A percentile compares a stretch with the other conserved stretches of the same genome.
Conservation (phyloP, 1,284 basidiomycete genomes). For the Cystobasidium sp. region DNA sequence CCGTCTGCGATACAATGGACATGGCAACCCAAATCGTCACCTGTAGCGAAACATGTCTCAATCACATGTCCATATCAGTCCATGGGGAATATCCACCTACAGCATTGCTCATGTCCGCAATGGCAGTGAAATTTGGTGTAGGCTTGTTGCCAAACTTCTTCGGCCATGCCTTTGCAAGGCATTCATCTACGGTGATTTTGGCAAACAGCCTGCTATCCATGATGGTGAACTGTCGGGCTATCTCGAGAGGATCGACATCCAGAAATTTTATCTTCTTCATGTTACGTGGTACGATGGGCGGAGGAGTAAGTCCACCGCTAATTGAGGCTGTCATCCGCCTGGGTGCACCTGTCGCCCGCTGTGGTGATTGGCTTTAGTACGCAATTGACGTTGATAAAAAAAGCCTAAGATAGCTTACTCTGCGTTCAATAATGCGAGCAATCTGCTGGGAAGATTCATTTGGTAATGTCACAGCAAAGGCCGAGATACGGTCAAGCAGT, state of each 20-base stretch:
- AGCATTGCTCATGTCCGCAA: slow-evolving; percentile 90
- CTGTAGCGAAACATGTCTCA: slow-evolving; percentile 25
- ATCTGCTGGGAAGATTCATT: slow-evolving; percentile 55
- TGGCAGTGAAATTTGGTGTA: slow-evolving; percentile 77
- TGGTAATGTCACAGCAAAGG: slow-evolving; percentile 56
- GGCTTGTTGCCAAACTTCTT: slow-evolving; percentile 52
- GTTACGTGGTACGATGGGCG: slow-evolving; percentile 73
- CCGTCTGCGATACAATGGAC: slow-evolving; percentile 79
- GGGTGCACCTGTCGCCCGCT: slow-evolving; percentile 29
- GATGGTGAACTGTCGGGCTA: slow-evolving; percentile 92
- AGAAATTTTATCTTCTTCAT: slow-evolving; percentile 77
- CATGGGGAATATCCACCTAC: slow-evolving; percentile 59
- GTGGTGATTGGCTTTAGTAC: not conserved
- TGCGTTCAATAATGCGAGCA: slow-evolving; percentile 56
- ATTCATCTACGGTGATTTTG: slow-evolving; percentile 87
- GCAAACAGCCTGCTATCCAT: slow-evolving; percentile 87
- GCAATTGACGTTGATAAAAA: not conserved
- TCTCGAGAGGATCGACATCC: slow-evolving; percentile 87
- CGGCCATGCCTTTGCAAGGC: slow-evolving; percentile 65
- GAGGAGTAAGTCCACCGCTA: slow-evolving; percentile 62
- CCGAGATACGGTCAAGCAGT: slow-evolving; percentile 54
- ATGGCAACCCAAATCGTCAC: slow-evolving; percentile 92
- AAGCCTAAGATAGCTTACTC: slow-evolving; percentile 46
- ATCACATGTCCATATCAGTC: not conserved
- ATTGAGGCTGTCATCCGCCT: slow-evolving; percentile 38